Conservation (phyloP, 78 protist species). For the Dictyostelium citrinum region DNA sequence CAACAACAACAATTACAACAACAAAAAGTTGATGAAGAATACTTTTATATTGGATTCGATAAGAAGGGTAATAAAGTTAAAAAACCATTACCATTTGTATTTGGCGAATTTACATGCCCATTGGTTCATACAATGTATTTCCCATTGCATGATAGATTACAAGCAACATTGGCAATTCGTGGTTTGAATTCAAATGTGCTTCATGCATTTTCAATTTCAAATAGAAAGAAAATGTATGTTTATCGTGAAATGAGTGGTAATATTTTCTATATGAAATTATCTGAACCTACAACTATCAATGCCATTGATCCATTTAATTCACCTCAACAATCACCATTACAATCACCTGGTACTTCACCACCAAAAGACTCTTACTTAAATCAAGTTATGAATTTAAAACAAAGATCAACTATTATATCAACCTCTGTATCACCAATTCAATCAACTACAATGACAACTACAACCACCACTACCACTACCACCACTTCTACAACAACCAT, state of each 20-base stretch:
- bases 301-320: constrained; percentile 30
- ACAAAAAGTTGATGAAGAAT: not conserved
- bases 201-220: constrained; percentile 57
- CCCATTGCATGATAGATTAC: constrained; percentile 36
- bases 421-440: not conserved
- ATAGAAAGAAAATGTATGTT: constrained; percentile 71
- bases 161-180: constrained; percentile 31
- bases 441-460: not conserved
- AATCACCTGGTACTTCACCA: constrained; percentile 60
- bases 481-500: not conserved
- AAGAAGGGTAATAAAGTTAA: not conserved
- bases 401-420: not conserved
- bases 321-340: constrained; percentile 63
- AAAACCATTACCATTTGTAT: constrained; percentile 2
- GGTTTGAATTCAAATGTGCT: constrained; percentile 33
- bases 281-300: constrained; percentile 8
- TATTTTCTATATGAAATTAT: constrained; percentile 59
- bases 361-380: constrained; percentile 42
- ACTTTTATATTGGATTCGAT: not conserved
- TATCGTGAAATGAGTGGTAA: constrained; percentile 70
- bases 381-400: not conserved
- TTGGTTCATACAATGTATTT: constrained; percentile 37
- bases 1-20: constrained; percentile 2
- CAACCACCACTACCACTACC: not conserved
- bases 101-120: constrained; percentile 63